Base-by-base conservation (phyloP, 495 filamentous ascomycete species). In the Durotheca rogersii region DNA sequence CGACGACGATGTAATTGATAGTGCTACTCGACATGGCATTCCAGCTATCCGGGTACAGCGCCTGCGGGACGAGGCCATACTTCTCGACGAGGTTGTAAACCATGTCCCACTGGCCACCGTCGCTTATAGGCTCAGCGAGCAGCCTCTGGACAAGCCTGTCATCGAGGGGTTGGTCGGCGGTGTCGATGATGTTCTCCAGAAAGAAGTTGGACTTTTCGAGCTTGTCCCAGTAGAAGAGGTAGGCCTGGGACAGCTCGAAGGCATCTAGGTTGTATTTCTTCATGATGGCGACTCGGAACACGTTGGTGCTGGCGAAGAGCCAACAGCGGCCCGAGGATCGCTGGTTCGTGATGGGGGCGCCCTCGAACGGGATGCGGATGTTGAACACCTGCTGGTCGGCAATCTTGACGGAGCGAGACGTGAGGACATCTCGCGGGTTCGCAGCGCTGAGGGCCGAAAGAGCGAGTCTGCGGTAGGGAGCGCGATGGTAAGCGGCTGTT, bases 191-290 rank as follows among this genome's bases (percentile, higher is more conserved):
- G 58, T 85, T 82, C 66, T 92, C 88, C 16, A 93, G 75, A 72
- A 93, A 93, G 64, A 77, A 95, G 61, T 94, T 94, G 6, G 86
- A 81, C 65, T 95, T 95, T 69, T 95, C 90, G 15, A 94, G 78
- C 69, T 95, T 95, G 66, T 95, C 89, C 83, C 86, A 94, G 78
- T 88, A 95, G 73, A 90, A 93, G n/a, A 94, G 78, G 58, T 93
- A 95, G 1, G 84, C 80, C 60, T 95, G 90, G 25, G 82, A 87
- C 1, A 95, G 78, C 72, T 95, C 85, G 62, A 91, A 74, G n/a
- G 78, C 70, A n/a, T 78, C 71, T 6, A 94, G 78, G 37, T 81
- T 79, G 64, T 92, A 86, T 55, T 83, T 81, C 63, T 86, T 83
- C 80, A 93, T 93, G 29, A 94, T 69, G 0, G 87, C 84, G 4